phyloP scores from a whole-genome alignment of 1,139 yeast species.

The Blastobotrys proliferans region DNA sequence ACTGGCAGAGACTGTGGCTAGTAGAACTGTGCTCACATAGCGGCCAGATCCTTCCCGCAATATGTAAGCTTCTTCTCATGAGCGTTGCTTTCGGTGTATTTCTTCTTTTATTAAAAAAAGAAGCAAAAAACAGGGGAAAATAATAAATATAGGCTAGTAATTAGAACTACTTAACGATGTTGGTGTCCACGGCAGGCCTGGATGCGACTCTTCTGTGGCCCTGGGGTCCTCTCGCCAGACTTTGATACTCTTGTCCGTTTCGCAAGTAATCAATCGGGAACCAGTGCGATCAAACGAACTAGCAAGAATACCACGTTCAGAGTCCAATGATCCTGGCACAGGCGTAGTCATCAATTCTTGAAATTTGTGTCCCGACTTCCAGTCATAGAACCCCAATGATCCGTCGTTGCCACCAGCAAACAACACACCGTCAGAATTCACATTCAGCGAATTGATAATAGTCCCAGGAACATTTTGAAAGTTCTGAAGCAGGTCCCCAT shows the following conservation, averaged over 20 bases:
- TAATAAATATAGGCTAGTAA: too few relatives aligned
- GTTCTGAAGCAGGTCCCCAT: constrained; percentile 63
- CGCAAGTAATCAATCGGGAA: constrained; percentile 75
- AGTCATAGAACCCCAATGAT: constrained; percentile 70
- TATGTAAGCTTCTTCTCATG: too few relatives aligned
- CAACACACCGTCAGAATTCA: constrained; percentile 63
- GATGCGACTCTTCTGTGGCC: too few relatives aligned
- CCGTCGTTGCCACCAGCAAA: constrained; percentile 90
- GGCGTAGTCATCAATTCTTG: constrained; percentile 51
- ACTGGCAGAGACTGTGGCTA: too few relatives aligned
- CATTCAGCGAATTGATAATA: constrained; percentile 65
- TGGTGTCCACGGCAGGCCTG: too few relatives aligned
- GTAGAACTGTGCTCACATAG: too few relatives aligned
- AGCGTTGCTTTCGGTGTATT: too few relatives aligned
- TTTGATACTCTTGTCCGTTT: constrained; percentile 84
- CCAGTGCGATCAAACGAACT: constrained; percentile 80
- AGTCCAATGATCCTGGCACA: constrained; percentile 65
- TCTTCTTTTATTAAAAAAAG: too few relatives aligned
- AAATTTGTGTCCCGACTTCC: constrained; percentile 60
- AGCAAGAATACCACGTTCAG: constrained; percentile 67
- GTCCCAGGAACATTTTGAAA: constrained; percentile 44
- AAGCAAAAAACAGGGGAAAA: too few relatives aligned
- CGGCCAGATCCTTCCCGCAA: too few relatives aligned
- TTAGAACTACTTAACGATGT: too few relatives aligned
- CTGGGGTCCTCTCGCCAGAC: constrained; percentile 75